Base-by-base conservation (phyloP, 768 basidiomycete species). In the Mycena leptocephala region DNA sequence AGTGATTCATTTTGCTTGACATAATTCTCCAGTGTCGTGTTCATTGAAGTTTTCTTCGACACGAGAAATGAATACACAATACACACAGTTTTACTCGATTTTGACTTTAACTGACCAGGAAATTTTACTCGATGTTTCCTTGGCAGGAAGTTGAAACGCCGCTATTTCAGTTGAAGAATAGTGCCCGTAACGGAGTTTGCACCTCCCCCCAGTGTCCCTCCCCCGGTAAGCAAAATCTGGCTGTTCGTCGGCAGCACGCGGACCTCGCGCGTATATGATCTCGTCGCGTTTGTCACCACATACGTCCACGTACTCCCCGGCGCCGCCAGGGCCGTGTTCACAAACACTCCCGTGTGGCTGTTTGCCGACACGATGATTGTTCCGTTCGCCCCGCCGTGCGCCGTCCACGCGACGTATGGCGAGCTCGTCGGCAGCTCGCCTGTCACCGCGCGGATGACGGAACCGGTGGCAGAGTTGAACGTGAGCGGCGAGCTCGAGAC, bases 381-480 rank as follows among this genome's bases (percentile, higher is more conserved):
- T 8, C 80, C 78, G 43, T 80, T 79, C 13, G 55, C 46, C 5
- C 80, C 80, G 24, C 80, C 80, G 28, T 61, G 35, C 0, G 78
- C 63, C n/a, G 78, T 80, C 78, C 80, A 79, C n/a, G 48, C 65
- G 3, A 77, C 69, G 43, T 70, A 48, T 9, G 79, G 79, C 30
- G 78, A 79, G 51, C 74, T 74, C 26, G 63, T 73, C 18, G 79
- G 73, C 3, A 70, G 24, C 48, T 75, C 67, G 41, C 79, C 79
- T 13, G 71, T 76, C 22, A 58, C 67, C 13, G 78, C 79, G 1
- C 39, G 66, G 51, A 79, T 72, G 32, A 77, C 67, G 26, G 48
- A 32, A 1, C 75, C 76, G 20, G 61, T 37, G 10, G 51, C 70
- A 13, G 66, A 70, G 48, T 75, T 37, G 72, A 80, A 80, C 18